Conservation (phyloP, 2,329 filamentous ascomycete species). For the Fusarium miscanthi region DNA sequence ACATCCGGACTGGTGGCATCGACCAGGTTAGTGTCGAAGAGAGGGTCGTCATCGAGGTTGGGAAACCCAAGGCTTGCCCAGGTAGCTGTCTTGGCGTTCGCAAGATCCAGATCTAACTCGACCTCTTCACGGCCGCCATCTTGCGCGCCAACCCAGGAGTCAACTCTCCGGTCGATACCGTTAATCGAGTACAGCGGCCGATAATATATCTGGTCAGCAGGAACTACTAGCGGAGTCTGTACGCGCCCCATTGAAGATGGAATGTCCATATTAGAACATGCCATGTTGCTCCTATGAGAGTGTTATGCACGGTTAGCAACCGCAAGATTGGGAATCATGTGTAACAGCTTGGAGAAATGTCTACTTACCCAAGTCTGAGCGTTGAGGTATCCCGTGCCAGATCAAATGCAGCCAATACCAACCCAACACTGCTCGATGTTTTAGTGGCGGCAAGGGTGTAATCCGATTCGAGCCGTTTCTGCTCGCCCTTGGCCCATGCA, state of each 20-base stretch:
- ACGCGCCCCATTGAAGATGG: not conserved
- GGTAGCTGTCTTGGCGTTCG: not conserved
- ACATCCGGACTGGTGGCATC: fast-evolving
- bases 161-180: not conserved
- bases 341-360: fast-evolving
- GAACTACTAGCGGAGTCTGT: not conserved
- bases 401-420: not conserved
- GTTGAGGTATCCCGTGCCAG: not conserved
- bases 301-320: not conserved
- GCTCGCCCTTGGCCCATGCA: not conserved
- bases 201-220: not conserved
- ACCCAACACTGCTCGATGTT: not conserved
- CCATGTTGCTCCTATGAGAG: not conserved
- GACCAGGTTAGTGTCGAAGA: not conserved
- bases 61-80: not conserved
- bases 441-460: not conserved
- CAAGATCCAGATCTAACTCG: not conserved
- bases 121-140: not conserved
- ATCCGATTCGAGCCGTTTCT: not conserved
- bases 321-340: fast-evolving
- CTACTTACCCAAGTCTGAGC: not conserved
- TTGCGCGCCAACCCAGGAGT: fast-evolving
- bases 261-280: not conserved
- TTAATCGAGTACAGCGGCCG: not conserved
- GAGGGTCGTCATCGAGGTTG: not conserved